phyloP scores from a whole-genome alignment of 352 stramenopile genomes.

The Elongisporangium anandrum region DNA sequence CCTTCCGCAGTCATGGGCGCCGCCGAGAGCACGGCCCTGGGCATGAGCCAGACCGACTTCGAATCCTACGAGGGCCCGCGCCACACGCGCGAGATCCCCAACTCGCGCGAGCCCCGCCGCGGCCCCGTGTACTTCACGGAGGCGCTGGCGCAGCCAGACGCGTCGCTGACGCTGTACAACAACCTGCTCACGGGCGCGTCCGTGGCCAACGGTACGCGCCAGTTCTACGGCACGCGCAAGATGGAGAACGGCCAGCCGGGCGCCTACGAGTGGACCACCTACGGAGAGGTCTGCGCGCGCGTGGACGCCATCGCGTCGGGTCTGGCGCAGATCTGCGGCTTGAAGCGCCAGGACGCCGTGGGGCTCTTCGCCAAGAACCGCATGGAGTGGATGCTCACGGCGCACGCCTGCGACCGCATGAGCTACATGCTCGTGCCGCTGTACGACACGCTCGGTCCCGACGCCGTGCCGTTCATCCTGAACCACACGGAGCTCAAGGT shows the following conservation, averaged over 20 bases:
- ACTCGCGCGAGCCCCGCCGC: conserved; percentile 21
- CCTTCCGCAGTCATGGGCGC: conserved; percentile 49
- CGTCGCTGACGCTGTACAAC: conserved; percentile 43
- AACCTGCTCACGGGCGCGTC: conserved; percentile 32
- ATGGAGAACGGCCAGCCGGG: conserved; percentile 26
- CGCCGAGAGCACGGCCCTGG: conserved; percentile 22
- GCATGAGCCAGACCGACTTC: conserved; percentile 62
- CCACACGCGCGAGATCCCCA: conserved; percentile 32
- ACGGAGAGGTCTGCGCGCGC: conserved; percentile 45
- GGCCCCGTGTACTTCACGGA: conserved; percentile 15
- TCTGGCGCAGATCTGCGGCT: conserved; percentile 15
- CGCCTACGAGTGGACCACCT: conserved; percentile 53
- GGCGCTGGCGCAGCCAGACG: conserved; percentile 20
- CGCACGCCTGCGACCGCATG: conserved; percentile 36
- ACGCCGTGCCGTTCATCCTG: conserved; percentile 41
- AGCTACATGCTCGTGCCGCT: conserved; percentile 35
- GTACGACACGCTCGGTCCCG: conserved; percentile 47
- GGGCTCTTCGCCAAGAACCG: conserved; percentile 39
- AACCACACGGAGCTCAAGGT: conserved; percentile 41
- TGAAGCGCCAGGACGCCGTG: conserved; percentile 19
- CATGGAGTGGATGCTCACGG: conserved; percentile 29
- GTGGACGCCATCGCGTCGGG: conserved; percentile 37
- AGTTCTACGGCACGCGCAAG: conserved; percentile 52
- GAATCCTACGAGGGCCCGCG: conserved; percentile 39
- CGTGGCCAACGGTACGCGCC: conserved; percentile 41